Conservation (phyloP, 257 asterid species). For the Gynochthodes officinalis region DNA sequence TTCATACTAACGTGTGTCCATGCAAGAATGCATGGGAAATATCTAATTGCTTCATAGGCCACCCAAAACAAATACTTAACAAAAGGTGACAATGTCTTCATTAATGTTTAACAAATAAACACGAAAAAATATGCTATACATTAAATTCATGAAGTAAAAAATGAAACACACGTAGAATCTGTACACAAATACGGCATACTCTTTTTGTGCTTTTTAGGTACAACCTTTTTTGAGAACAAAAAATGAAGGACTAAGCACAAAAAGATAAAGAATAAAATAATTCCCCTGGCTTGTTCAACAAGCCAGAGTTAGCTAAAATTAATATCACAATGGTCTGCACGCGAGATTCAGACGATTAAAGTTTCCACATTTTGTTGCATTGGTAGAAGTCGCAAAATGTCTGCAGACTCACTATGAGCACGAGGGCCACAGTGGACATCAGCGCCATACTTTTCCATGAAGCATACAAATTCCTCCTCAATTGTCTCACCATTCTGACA, state of each 20-base stretch:
- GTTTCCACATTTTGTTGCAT: constrained; percentile 17
- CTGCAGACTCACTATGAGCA: constrained; percentile 31
- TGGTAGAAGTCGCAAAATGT: constrained; percentile 39
- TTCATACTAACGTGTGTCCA: too few relatives aligned
- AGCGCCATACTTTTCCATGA: constrained; percentile 26
- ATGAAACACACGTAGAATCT: neutral
- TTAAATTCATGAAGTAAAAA: neutral
- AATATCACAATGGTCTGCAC: too few relatives aligned
- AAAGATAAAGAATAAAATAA: neutral
- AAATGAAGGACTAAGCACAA: neutral
- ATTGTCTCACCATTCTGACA: constrained; percentile 27
- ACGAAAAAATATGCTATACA: neutral
- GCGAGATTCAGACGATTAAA: neutral
- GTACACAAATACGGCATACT: neutral
- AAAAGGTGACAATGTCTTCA: too few relatives aligned
- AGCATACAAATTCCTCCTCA: constrained; percentile 20
- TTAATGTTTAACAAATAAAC: too few relatives aligned
- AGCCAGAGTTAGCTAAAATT: neutral
- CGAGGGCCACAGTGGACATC: constrained; percentile 22
- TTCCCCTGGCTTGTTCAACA: neutral
- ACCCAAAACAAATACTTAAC: too few relatives aligned
- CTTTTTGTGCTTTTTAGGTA: neutral
- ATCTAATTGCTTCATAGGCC: too few relatives aligned
- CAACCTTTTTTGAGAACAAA: too few relatives aligned
- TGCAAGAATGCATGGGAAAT: too few relatives aligned